Evolutionary conservation across 805 yeast genomes (phyloP), one percentile per base, ranked within the genome.

Genomic region (Candida coquimbonensis): DNA sequence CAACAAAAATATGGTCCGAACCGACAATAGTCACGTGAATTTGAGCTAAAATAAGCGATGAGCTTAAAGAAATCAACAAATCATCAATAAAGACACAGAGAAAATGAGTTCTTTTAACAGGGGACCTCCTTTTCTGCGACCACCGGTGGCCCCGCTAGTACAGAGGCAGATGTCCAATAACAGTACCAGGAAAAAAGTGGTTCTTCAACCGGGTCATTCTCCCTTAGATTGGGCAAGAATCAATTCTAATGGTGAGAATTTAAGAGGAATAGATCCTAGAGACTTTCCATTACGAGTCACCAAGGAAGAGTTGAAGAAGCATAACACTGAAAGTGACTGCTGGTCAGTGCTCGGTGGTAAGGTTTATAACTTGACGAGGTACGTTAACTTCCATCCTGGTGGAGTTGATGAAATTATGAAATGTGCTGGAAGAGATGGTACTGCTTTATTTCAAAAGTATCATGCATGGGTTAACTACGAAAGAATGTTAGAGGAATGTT

Each of bases 371-470:
- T 70, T 91, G n/a, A 81, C 96, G 0, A 80, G 84, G 12, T 91
- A 93, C 62, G 59, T 93, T 33, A 69, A 77, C 45, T 93, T 81
- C 62, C 99, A 91, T 54, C 99, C 99, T 0, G 99, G 99, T 33
- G 99, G 99, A 2, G 80, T 72, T 5, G 79, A 77, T 7, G 87
- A 88, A 57, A 66, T 91, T 37, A 69, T 87, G 78, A 75, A 78
- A 42, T 78, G 84, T 56, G 93, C 95, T 1, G 96, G 96, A 0
- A 70, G 72, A 42, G 97, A 91, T 60, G 93, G 91, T 1, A 87
- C 96, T 1, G 53, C 65, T 3, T 58, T 86, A 49, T 91, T 91
- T 57, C 78, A 81, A 62, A 80, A 81, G 63, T 85, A 83, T 44
- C 86, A 80, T 54, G 60, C 75, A 14, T 80, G 86, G 99, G 96